Evolutionary conservation across 768 basidiomycete genomes (phyloP).

Genomic region (Boletellus ananas): DNA sequence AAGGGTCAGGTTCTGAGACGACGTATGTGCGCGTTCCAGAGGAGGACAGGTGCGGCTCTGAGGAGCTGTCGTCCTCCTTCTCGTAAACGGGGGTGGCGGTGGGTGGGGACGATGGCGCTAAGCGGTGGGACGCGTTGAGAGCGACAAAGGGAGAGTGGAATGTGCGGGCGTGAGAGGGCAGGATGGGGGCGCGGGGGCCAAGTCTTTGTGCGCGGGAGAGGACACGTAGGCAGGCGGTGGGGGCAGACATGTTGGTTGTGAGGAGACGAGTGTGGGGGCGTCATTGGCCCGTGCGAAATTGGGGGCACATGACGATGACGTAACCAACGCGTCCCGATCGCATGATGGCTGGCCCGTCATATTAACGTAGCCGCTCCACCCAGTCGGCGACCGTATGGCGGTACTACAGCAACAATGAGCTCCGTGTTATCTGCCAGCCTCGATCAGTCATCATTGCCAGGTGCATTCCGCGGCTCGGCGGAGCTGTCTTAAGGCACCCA

Average conservation of each 20-base stretch:
- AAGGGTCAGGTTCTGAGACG: slow-evolving; percentile 67
- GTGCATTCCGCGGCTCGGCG: slow-evolving; percentile 12
- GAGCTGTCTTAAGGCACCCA: not conserved
- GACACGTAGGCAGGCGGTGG: slow-evolving; percentile 1
- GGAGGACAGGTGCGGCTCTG: slow-evolving; percentile 44
- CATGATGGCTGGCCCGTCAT: not conserved
- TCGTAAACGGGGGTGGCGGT: slow-evolving; percentile 45
- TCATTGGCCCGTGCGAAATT: slow-evolving; percentile 23
- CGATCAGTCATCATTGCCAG: not conserved
- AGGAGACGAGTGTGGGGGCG: slow-evolving; percentile 5
- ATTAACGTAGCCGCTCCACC: not conserved
- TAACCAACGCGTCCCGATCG: slow-evolving; percentile 13
- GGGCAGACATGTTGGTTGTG: slow-evolving; percentile 23
- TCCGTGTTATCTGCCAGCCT: not conserved
- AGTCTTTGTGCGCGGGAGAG: slow-evolving; percentile 1
- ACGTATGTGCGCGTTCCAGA: slow-evolving; percentile 62
- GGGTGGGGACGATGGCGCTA: slow-evolving; percentile 31
- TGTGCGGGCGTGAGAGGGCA: slow-evolving; percentile 32
- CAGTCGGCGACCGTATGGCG: not conserved
- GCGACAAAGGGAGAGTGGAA: slow-evolving; percentile 66
- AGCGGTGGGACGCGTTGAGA: slow-evolving; percentile 39
- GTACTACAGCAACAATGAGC: not conserved
- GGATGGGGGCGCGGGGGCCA: slow-evolving; percentile 1
- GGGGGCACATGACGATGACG: slow-evolving; percentile 23
- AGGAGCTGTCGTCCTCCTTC: slow-evolving; percentile 52